Evolutionary conservation across 192 early-diverging fungal species (phyloP), one percentile per base, ranked within the genome.

Genomic region (Linnemannia exigua): DNA sequence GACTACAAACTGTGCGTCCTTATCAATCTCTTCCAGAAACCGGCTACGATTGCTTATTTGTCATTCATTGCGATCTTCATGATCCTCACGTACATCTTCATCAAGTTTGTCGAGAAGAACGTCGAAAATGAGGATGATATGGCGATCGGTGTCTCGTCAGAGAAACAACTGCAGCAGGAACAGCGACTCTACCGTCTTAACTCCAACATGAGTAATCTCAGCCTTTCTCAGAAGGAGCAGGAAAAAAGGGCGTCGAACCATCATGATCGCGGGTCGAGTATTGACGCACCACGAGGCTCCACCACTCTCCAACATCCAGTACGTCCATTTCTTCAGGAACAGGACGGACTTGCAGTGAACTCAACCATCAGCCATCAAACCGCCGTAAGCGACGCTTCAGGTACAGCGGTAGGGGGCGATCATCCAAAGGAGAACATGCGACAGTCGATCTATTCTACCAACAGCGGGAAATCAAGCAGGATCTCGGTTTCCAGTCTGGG

Each of bases 1-100:
- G 94, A 96, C 81, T 95, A 93, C 88, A 90, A 93, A 22, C 80
- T 96, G 14, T 95, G 94, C 74, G 92, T 94, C 22, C 88, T 96
- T 12, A 91, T 96, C 61, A 90, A 91, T 72, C 81, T 96, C 41
- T 95, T 96, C 67, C 87, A 89, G 16, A 89, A 91, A 28, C 81
- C 89, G 5, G 84, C 89, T 1, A 96, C 95, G 11, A 95, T 95
- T 68, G 67, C 92, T 11, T 95, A 94, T 74, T 82, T 96, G 44
- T 83, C 89, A 19, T 66, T 94, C 5, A 95, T 94, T 38, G 89
- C 84, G 31, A 84, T 88, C 9, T 89, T 88, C 51, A 90, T 95
- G 14, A 51, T 93, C 63, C 80, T 71, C n/a, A 89, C 93, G 0
- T 95, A 89, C 72, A 47, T 92, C 22, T 93, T 92, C 69, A 92